Conservation (phyloP, 768 basidiomycete genomes). For the Boletus rubroflammeus region DNA sequence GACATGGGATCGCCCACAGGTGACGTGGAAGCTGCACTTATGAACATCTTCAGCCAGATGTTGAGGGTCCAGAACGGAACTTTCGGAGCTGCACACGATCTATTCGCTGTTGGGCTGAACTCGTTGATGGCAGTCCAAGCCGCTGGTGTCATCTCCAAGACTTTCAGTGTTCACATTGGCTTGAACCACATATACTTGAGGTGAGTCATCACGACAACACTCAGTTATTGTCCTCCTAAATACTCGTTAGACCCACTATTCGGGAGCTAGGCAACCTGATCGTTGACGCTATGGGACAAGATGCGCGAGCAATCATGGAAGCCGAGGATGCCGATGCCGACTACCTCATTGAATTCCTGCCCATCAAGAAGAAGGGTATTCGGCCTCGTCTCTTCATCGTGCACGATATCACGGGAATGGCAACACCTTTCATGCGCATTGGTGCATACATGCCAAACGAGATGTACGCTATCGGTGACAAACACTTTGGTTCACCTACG, state of each 20-base stretch:
- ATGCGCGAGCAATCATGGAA: constrained; percentile 27
- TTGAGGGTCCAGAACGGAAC: constrained; percentile 19
- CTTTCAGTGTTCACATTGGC: constrained; percentile 28
- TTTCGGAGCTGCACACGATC: constrained; percentile 28
- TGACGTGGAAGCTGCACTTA: constrained; percentile 27
- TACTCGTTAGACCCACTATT: constrained; percentile 20
- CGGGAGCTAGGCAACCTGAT: constrained; percentile 26
- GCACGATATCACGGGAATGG: constrained; percentile 33
- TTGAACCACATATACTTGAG: constrained; percentile 30
- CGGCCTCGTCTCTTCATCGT: constrained; percentile 27
- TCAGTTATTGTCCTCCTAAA: background rate
- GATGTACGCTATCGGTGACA: constrained; percentile 34
- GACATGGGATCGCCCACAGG: constrained; percentile 26
- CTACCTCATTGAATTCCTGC: constrained; percentile 28
- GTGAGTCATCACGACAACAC: constrained; percentile 6
- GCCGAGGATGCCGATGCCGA: constrained; percentile 30
- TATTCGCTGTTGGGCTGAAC: constrained; percentile 30
- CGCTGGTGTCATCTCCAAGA: constrained; percentile 28
- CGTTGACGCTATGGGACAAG: constrained; percentile 30
- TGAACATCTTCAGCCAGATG: constrained; percentile 23
- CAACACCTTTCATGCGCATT: constrained; percentile 31
- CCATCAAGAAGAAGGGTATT: constrained; percentile 31
- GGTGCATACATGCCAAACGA: constrained; percentile 32
- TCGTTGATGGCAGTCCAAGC: constrained; percentile 33
- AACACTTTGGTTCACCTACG: constrained; percentile 28